Base-by-base conservation (phyloP, 208 protist genomes). In the Porcisia deanei region DNA sequence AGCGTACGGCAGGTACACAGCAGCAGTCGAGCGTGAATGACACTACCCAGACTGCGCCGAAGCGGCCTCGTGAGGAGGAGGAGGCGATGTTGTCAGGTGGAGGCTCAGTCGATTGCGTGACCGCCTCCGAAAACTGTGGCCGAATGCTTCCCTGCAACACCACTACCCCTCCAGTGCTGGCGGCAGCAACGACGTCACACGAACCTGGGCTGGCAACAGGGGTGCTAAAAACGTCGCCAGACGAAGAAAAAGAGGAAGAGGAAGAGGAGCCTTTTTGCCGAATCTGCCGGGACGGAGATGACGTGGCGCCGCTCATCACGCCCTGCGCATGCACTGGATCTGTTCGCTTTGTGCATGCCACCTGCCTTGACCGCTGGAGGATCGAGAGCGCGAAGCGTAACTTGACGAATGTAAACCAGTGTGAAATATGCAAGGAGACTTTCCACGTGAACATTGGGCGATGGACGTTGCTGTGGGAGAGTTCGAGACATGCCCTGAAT, bases 351-450 rank as follows among this genome's bases (percentile, higher is more conserved):
- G 85, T 97, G 45, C 93, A 97, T 80, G 76, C 80, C 65, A 79
- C 61, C 43, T 97, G 93, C 67, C 86, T 97, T 39, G 89, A 95
- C 70, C 86, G 76, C 77, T 97, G 93, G 91, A 85, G 93, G 41
- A 39, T 94, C 25, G 88, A 93, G 79, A 91, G 88, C 73, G 84
- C 85, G 7, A 91, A 92, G 63, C 83, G 87, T 14, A 93, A 93
- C 68, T 54, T 87, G 18, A 69, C 49, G 8, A 92, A 96, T 77
- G 84, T 91, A n/a, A 90, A 90, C 70, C 71, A 86, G 58, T 96
- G 91, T 70, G 89, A 96, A 58, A 93, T 96, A 55, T 96, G 91
- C 80, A 89, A 88, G 80, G 63, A 85, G 57, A 85, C 87, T 30
- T 96, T 92, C 68, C 81, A 34, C 25, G 82, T 94, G 4, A 64